phyloP scores from a whole-genome alignment of 208 protist species.

The Crithidia brevicula region DNA sequence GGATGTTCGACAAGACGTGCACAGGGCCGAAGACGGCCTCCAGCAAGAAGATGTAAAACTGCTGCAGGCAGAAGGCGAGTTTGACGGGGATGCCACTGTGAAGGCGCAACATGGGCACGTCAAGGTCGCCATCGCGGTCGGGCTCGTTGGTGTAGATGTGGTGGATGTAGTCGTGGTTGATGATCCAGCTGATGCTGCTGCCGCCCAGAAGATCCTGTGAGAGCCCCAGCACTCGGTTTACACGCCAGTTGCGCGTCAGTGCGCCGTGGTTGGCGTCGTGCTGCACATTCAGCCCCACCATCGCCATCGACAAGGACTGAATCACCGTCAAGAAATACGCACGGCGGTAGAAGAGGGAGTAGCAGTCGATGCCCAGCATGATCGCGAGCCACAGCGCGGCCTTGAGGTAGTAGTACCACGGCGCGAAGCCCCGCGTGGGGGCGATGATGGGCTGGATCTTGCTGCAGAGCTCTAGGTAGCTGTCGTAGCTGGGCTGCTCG shows the following conservation, averaged over 20 bases:
- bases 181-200: conserved; percentile 81
- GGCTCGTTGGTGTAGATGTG: conserved; percentile 84
- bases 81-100: conserved; percentile 63
- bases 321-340: conserved; percentile 58
- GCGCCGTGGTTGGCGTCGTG: conserved; percentile 88
- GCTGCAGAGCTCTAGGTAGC: conserved; percentile 68
- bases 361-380: conserved; percentile 68
- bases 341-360: conserved; percentile 64
- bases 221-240: conserved; percentile 71
- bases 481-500: conserved; percentile 57
- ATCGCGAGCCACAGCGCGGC: conserved; percentile 49
- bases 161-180: conserved; percentile 77
- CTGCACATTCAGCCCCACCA: conserved; percentile 85
- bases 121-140: conserved; percentile 65
- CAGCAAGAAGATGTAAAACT: conserved; percentile 76
- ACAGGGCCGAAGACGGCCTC: conserved; percentile 75
- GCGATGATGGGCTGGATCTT: conserved; percentile 57
- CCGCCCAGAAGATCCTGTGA: conserved; percentile 75
- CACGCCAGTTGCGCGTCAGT: conserved; percentile 49
- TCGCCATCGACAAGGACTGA: conserved; percentile 78
- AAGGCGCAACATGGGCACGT: conserved; percentile 73
- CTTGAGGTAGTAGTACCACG: conserved; percentile 82
- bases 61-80: conserved; percentile 70
- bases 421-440: conserved; percentile 71
- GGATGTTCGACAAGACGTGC: conserved; percentile 66